Percentiles rank a stretch among this genome's conserved stretches.
These are phyloP conservation scores for Trichosporon sp. DNA, from an alignment of 1,284 basidiomycete genomes.

Conservation along the genomic window DNA sequence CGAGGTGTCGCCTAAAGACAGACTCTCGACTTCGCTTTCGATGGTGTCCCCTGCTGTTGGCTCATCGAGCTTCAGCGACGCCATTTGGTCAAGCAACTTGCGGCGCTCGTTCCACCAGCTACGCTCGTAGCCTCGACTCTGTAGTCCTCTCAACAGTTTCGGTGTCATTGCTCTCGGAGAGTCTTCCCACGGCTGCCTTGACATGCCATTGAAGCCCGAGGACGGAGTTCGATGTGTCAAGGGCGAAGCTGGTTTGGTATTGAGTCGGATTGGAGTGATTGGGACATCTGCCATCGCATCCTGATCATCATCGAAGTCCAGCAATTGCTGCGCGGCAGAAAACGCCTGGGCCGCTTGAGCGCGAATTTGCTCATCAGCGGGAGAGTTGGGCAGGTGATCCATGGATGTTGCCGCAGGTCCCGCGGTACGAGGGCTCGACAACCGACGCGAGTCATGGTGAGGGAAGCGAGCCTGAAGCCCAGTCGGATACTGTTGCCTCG, in stretches of 20 bases:
- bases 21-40: conserved; percentile 22
- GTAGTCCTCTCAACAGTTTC: conserved; percentile 20
- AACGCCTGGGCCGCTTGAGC: conserved; percentile 83
- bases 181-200: conserved; percentile 35
- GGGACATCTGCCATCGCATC: conserved; percentile 11
- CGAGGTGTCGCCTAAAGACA: conserved; percentile 19
- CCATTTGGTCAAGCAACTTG: conserved; percentile 32
- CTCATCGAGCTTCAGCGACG: conserved; percentile 18
- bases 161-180: conserved; percentile 30
- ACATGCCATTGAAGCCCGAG: background rate
- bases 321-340: conserved; percentile 72
- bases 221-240: background rate
- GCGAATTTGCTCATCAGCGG: conserved; percentile 70
- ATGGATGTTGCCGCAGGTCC: background rate
- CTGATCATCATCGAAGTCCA: conserved; percentile 47
- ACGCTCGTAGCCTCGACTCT: conserved; percentile 36
- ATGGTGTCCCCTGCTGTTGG: conserved; percentile 15
- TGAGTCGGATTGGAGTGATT: conserved; percentile 24
- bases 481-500: background rate
- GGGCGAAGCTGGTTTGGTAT: conserved; percentile 11
- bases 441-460: background rate
- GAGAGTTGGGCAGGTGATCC: conserved; percentile 8
- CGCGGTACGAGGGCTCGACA: background rate
- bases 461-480: background rate
- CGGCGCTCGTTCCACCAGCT: conserved; percentile 41